Conservation (phyloP, 1,139 yeast genomes). For the Yamadazyma atmosphaerica region DNA sequence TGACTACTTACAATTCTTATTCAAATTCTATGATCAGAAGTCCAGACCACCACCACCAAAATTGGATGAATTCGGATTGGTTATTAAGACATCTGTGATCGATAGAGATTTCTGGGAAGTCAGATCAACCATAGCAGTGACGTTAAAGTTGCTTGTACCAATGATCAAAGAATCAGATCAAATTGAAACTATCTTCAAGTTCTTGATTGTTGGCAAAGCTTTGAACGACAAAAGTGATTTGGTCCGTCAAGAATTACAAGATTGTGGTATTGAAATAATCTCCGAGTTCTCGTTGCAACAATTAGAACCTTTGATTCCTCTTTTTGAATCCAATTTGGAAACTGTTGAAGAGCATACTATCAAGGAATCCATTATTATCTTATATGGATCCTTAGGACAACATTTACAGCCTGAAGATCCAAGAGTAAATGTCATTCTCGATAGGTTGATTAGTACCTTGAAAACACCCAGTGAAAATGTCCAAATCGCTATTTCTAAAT, state of each 20-base stretch:
- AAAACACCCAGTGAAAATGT: conserved; percentile 89
- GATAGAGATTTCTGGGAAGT: conserved; percentile 80
- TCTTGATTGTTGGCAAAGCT: conserved; percentile 61
- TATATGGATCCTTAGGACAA: conserved; percentile 86
- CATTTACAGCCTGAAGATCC: conserved; percentile 67
- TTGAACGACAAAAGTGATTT: conserved; percentile 71
- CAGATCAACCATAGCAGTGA: conserved; percentile 76
- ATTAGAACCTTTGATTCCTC: conserved; percentile 72
- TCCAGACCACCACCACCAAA: conserved; percentile 77
- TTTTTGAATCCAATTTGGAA: conserved; percentile 66
- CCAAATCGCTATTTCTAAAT: conserved; percentile 81
- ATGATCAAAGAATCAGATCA: conserved; percentile 42
- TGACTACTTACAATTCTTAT: conserved; percentile 45
- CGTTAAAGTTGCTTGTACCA: conserved; percentile 60
- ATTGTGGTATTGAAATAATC: conserved; percentile 80
- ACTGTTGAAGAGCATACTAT: conserved; percentile 59
- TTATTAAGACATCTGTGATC: conserved; percentile 58
- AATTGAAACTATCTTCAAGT: conserved; percentile 48
- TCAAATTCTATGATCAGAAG: conserved; percentile 57
- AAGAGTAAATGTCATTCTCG: conserved; percentile 65
- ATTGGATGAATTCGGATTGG: conserved; percentile 77
- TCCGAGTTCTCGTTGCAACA: conserved; percentile 60
- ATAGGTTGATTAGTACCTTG: conserved; percentile 69
- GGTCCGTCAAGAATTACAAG: conserved; percentile 82
- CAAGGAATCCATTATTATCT: conserved; percentile 78